Conservation (phyloP, 345 rosid genomes). For the Eutrema japonicum region DNA sequence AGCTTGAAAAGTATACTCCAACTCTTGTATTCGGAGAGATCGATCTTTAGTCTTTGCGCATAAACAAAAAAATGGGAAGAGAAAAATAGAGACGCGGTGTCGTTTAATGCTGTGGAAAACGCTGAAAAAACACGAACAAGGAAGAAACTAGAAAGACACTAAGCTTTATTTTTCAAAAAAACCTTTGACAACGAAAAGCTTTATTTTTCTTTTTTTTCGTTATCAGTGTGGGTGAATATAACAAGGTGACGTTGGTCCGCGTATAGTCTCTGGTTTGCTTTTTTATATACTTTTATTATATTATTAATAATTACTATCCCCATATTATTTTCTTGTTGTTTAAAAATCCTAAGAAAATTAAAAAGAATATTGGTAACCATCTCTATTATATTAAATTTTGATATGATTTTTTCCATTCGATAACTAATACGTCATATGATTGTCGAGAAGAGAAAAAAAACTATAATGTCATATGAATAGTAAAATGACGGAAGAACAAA, state of each 20-base stretch:
- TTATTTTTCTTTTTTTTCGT: background rate
- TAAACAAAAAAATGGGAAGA: background rate
- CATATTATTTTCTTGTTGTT: background rate
- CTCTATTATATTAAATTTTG: background rate
- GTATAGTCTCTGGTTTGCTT: constrained; percentile 21
- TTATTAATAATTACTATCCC: background rate
- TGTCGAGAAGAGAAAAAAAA: too few species aligned
- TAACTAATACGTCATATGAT: too few species aligned
- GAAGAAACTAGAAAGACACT: background rate
- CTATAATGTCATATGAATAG: background rate
- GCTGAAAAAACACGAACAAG: constrained; percentile 37
- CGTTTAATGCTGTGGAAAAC: constrained; percentile 21
- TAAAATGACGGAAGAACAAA: background rate
- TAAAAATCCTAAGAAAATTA: background rate
- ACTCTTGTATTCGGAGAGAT: constrained; percentile 8
- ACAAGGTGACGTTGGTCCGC: constrained; percentile 32
- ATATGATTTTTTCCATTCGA: too few species aligned
- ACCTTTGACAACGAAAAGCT: background rate
- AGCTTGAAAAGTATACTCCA: constrained; percentile 18
- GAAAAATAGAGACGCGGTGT: constrained; percentile 13
- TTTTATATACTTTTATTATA: background rate
- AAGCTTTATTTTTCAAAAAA: background rate
- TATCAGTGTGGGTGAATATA: background rate
- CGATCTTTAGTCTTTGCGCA: background rate
- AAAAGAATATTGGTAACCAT: background rate